Evolutionary conservation across 768 basidiomycete species (phyloP).

Genomic region (Amanita jacksonii): DNA sequence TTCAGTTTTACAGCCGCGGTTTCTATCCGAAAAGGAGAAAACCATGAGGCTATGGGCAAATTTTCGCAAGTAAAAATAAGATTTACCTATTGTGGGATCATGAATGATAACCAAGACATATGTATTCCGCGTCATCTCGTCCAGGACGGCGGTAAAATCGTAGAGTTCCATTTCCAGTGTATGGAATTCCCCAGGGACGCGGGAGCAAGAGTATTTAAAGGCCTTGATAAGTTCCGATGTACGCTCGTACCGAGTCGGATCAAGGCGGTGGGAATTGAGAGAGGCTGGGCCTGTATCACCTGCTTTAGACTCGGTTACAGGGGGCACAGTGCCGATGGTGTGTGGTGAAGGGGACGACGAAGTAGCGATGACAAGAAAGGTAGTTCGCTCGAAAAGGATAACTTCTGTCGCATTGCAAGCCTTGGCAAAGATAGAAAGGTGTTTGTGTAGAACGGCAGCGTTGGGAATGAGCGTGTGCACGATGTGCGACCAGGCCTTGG

Average conservation of each 20-base stretch:
- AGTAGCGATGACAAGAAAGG: slow-evolving; percentile 94
- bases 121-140: slow-evolving; percentile 88
- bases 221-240: slow-evolving; percentile 92
- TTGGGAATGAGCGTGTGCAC: slow-evolving; percentile 97
- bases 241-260: slow-evolving; percentile 71
- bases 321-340: slow-evolving; percentile 19
- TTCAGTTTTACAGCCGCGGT: slow-evolving; percentile 83
- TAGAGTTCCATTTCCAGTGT: slow-evolving; percentile 79
- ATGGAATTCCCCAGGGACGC: slow-evolving; percentile 76
- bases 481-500: slow-evolving; percentile 94
- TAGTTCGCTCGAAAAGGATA: slow-evolving; percentile 93
- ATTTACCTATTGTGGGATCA: slow-evolving; percentile 76
- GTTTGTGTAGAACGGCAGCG: slow-evolving; percentile 77
- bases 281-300: slow-evolving; percentile 16
- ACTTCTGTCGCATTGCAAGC: slow-evolving; percentile 90
- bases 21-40: slow-evolving; percentile 39
- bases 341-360: slow-evolving; percentile 39
- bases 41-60: slow-evolving; percentile 4
- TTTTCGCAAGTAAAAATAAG: slow-evolving; percentile 2
- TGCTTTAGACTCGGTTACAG: slow-evolving; percentile 14
- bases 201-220: slow-evolving; percentile 88
- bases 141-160: slow-evolving; percentile 83
- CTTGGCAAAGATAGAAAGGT: slow-evolving; percentile 78
- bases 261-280: slow-evolving; percentile 35
- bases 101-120: slow-evolving; percentile 87